phyloP scores from a whole-genome alignment of 176 grass and related monocot species.

The barley (Hordeum vulgare) region DNA sequence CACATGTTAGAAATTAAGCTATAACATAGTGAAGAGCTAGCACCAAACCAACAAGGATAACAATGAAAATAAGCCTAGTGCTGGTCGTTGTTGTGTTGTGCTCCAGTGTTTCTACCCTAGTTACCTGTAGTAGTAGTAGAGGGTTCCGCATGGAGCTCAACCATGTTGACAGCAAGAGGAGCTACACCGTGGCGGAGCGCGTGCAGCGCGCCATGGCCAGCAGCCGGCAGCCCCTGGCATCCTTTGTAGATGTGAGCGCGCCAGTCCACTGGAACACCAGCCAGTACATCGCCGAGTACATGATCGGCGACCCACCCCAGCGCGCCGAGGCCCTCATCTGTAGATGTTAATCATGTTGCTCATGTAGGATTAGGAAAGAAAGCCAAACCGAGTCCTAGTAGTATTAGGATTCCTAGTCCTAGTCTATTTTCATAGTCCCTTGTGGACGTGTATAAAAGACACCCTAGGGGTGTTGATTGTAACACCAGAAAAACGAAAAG shows the following conservation, averaged over 20 bases:
- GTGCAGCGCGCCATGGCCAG: conserved; percentile 11
- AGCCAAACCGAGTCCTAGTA: too few species aligned
- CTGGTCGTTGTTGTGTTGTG: background rate
- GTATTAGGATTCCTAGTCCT: too few species aligned
- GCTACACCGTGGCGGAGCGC: conserved; percentile 25
- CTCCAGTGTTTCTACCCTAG: background rate
- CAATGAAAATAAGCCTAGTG: background rate
- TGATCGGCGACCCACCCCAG: background rate
- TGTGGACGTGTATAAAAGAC: too few species aligned
- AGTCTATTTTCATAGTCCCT: too few species aligned
- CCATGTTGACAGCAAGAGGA: conserved; percentile 7
- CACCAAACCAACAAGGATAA: background rate
- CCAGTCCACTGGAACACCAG: conserved; percentile 4
- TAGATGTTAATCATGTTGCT: too few species aligned
- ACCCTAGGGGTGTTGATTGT: too few species aligned
- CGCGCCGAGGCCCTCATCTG: background rate
- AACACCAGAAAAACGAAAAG: too few species aligned
- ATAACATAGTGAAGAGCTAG: too few species aligned
- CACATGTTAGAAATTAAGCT: too few species aligned
- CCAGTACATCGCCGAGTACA: background rate
- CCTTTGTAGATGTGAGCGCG: background rate
- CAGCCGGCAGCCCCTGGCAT: background rate
- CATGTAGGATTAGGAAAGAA: too few species aligned
- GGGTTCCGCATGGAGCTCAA: conserved; percentile 14
- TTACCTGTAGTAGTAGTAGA: too few species aligned